Evolutionary conservation across 805 yeast genomes (phyloP).

Genomic region (Komagataella ulmi): DNA sequence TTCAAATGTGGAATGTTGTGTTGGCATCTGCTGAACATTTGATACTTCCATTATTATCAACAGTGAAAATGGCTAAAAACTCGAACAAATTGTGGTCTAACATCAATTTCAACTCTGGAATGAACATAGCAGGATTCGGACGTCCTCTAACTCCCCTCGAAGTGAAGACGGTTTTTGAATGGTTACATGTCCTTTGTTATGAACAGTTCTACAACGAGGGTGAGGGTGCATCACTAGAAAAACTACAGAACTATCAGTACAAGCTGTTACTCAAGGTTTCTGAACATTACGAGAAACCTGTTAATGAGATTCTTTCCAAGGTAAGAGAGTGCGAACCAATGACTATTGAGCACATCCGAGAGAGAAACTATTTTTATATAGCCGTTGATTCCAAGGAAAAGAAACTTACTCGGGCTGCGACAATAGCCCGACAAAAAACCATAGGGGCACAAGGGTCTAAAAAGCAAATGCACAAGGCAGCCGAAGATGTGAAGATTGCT

Average conservation of each 20-base stretch:
- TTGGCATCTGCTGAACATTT: conserved; percentile 57
- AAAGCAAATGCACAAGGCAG: conserved; percentile 33
- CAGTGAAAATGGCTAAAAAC: conserved; percentile 14
- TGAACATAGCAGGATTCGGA: conserved; percentile 34
- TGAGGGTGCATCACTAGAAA: conserved; percentile 62
- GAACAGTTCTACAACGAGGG: conserved; percentile 76
- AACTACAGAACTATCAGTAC: conserved; percentile 47
- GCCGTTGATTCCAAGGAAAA: conserved; percentile 1
- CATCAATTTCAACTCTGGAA: conserved; percentile 17
- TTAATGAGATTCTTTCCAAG: conserved; percentile 35
- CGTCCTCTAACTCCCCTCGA: conserved; percentile 45
- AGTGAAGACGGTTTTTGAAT: conserved; percentile 51
- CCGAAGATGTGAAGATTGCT: conserved; percentile 30
- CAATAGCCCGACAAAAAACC: conserved; percentile 51
- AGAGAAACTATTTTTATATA: conserved; percentile 28
- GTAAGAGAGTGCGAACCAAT: conserved; percentile 46
- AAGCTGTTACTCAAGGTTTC: conserved; percentile 54
- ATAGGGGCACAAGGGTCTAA: conserved; percentile 62
- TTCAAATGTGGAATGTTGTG: conserved; percentile 71
- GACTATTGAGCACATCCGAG: conserved; percentile 33
- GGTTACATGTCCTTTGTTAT: conserved; percentile 53
- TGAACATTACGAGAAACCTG: conserved; percentile 44
- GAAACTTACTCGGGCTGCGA: conserved; percentile 24
- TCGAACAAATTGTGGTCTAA: background rate
- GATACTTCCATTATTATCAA: conserved; percentile 57